phyloP scores from a whole-genome alignment of 768 basidiomycete species.

The Pleurotus djamor region DNA sequence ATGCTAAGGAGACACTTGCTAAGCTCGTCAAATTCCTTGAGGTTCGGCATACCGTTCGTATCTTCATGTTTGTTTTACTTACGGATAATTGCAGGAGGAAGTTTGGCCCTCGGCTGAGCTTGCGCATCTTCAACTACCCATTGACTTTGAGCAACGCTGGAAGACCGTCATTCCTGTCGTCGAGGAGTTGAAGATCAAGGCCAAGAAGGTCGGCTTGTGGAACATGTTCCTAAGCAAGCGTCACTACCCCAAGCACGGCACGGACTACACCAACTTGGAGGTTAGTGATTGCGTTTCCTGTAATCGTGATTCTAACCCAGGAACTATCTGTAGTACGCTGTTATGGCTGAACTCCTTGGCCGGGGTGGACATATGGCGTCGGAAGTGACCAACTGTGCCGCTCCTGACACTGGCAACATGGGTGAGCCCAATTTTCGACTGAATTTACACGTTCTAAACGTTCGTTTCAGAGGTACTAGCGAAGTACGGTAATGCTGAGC shows the following conservation, averaged over 20 bases:
- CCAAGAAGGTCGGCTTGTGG: conserved; percentile 90
- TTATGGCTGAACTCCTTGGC: conserved; percentile 96
- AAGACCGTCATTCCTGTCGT: conserved; percentile 79
- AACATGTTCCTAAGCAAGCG: conserved; percentile 95
- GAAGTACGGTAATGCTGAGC: conserved; percentile 86
- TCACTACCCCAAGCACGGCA: conserved; percentile 88
- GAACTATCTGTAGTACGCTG: conserved; percentile 67
- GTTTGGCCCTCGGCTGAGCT: conserved; percentile 77
- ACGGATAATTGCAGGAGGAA: conserved; percentile 62
- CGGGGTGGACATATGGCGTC: conserved; percentile 80
- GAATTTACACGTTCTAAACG: not conserved
- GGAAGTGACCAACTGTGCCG: conserved; percentile 90
- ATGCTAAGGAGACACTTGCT: conserved; percentile 81
- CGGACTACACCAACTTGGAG: conserved; percentile 92
- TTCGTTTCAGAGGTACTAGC: conserved; percentile 86
- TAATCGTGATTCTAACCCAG: not conserved
- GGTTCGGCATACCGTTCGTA: conserved; percentile 36
- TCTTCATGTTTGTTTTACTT: not conserved
- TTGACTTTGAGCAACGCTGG: conserved; percentile 77
- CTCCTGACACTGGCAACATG: conserved; percentile 99
- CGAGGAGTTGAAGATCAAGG: conserved; percentile 83
- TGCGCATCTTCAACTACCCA: conserved; percentile 80
- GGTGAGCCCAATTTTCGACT: conserved; percentile 42
- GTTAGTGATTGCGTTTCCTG: conserved; percentile 33
- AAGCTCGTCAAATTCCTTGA: conserved; percentile 85